phyloP scores from a whole-genome alignment of 768 basidiomycete genomes.

The Auricularia cornea region DNA sequence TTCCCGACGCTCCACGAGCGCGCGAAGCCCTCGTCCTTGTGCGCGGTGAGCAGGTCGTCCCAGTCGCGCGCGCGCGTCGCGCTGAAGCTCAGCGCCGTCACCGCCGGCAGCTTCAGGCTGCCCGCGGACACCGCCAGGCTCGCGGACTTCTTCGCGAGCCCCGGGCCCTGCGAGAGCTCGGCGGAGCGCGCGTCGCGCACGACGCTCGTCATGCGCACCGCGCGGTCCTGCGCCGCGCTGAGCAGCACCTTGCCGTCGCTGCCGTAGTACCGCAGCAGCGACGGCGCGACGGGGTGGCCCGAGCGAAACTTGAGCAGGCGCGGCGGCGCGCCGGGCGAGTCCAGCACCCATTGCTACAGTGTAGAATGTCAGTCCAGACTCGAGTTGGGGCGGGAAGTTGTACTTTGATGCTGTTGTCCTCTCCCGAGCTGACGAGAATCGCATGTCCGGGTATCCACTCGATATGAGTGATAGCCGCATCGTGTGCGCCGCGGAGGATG shows the following conservation, averaged over 20 bases:
- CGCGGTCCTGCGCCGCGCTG: slow-evolving; percentile 82
- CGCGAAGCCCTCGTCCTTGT: slow-evolving; percentile 72
- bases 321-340: slow-evolving; percentile 79
- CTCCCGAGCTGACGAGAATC: slow-evolving; percentile 78
- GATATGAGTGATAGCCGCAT: slow-evolving; percentile 69
- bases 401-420: slow-evolving; percentile 95
- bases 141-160: slow-evolving; percentile 73
- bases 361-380: neutral
- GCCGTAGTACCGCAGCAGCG: slow-evolving; percentile 90
- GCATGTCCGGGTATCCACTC: slow-evolving; percentile 95
- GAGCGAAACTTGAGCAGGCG: slow-evolving; percentile 85
- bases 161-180: slow-evolving; percentile 84
- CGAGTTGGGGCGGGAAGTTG: neutral
- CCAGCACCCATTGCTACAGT: slow-evolving; percentile 92
- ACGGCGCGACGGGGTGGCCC: slow-evolving; percentile 86
- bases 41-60: slow-evolving; percentile 94
- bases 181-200: slow-evolving; percentile 92
- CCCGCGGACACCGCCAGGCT: slow-evolving; percentile 68
- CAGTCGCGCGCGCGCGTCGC: slow-evolving; percentile 83
- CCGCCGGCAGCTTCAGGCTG: slow-evolving; percentile 75
- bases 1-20: slow-evolving; percentile 83
- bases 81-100: slow-evolving; percentile 72
- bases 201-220: slow-evolving; percentile 81
- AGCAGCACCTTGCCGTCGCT: slow-evolving; percentile 94
- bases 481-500: slow-evolving; percentile 82